Conservation (phyloP, 2,329 filamentous ascomycete species). For the Aspergillus ruber region DNA sequence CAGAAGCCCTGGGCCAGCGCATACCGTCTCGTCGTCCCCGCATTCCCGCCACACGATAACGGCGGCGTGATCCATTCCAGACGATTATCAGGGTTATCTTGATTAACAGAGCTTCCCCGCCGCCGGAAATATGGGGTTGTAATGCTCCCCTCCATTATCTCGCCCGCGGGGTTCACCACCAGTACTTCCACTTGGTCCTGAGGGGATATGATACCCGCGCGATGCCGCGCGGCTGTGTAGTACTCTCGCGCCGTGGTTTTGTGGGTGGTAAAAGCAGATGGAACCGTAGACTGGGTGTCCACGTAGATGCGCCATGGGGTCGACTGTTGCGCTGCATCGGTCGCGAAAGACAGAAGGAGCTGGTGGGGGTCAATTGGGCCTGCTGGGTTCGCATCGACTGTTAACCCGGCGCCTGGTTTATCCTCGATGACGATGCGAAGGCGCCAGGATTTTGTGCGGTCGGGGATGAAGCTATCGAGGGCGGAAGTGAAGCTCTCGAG, state of each 20-base stretch:
- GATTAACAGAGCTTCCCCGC: not conserved
- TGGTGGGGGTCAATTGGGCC: conserved; percentile 17
- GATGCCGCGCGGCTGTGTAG: conserved; percentile 64
- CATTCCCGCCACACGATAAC: conserved; percentile 70
- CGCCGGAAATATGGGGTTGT: conserved; percentile 73
- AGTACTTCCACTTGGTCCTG: conserved; percentile 62
- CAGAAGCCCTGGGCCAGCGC: conserved; percentile 65
- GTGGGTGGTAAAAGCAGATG: conserved; percentile 66
- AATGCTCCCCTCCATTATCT: conserved; percentile 78
- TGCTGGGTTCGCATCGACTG: conserved; percentile 27
- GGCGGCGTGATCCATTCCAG: conserved; percentile 75
- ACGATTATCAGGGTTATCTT: not conserved
- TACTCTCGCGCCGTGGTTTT: conserved; percentile 72
- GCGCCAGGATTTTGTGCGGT: conserved; percentile 30
- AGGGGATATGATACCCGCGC: conserved; percentile 48
- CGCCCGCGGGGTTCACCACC: conserved; percentile 57
- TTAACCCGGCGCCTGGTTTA: conserved; percentile 18
- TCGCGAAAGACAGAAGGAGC: conserved; percentile 20
- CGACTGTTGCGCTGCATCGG: conserved; percentile 2
- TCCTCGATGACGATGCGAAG: conserved; percentile 29
- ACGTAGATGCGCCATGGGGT: conserved; percentile 46
- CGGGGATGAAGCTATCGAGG: conserved; percentile 23
- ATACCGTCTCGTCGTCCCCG: conserved; percentile 77
- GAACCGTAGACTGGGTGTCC: conserved; percentile 46
- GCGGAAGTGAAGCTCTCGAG: conserved; percentile 17